Conservation (phyloP, 352 stramenopile species). For the Globisporangium sylvaticum region DNA sequence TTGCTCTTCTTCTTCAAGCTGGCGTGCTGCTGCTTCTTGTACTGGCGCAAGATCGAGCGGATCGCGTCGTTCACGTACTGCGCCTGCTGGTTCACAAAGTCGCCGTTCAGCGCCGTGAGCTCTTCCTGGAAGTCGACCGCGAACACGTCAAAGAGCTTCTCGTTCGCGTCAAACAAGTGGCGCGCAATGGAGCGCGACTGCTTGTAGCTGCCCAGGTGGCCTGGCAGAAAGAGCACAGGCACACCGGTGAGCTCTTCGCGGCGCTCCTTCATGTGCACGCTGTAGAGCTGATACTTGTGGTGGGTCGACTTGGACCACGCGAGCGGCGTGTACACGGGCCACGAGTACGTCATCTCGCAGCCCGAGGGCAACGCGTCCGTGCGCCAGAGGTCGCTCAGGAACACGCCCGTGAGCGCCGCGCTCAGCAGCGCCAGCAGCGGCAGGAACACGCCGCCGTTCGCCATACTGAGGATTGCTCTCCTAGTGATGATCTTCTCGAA, state of each 20-base stretch:
- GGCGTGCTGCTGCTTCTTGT: slow-evolving; percentile 46
- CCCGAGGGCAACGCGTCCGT: slow-evolving; percentile 29
- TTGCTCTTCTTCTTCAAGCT: slow-evolving; percentile 14
- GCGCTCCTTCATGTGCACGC: slow-evolving; percentile 61
- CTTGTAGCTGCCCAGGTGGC: slow-evolving; percentile 83
- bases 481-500: slow-evolving; percentile 3
- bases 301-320: slow-evolving; percentile 33
- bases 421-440: slow-evolving; percentile 51
- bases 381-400: slow-evolving; percentile 39
- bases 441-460: slow-evolving; percentile 28
- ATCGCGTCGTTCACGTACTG: slow-evolving; percentile 73
- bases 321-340: slow-evolving; percentile 71
- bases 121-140: slow-evolving; percentile 76
- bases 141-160: slow-evolving; percentile 72
- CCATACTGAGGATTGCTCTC: not conserved
- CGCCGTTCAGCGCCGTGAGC: slow-evolving; percentile 62
- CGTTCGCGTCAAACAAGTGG: slow-evolving; percentile 63
- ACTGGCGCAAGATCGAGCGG: slow-evolving; percentile 63
- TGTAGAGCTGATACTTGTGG: slow-evolving; percentile 63
- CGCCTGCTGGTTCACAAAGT: slow-evolving; percentile 67
- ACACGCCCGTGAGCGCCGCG: slow-evolving; percentile 21
- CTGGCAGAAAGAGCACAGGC: slow-evolving; percentile 79
- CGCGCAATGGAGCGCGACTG: slow-evolving; percentile 73
- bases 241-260: slow-evolving; percentile 49
- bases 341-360: slow-evolving; percentile 87